Percentiles rank a stretch among this genome's conserved stretches.
Evolutionary conservation across 306 rosid genomes (phyloP).

Genomic region (Malus sylvestris): DNA sequence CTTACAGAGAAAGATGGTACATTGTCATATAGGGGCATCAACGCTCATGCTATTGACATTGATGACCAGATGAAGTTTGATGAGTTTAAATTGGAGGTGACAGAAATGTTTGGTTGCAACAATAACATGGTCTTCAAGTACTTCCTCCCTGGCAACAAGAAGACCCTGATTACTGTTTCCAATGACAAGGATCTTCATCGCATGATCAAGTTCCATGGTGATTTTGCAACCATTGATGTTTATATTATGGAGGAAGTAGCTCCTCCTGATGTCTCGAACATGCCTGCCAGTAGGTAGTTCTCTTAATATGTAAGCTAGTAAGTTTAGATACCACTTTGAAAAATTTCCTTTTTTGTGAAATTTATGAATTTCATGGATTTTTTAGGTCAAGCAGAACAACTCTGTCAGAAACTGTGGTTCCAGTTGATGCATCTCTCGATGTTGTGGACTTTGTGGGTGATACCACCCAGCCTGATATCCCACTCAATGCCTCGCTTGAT

Average conservation of each 20-base stretch:
- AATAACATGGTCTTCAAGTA: constrained; percentile 58
- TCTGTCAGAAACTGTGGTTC: constrained; percentile 74
- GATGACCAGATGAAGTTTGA: constrained; percentile 64
- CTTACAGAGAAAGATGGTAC: constrained; percentile 57
- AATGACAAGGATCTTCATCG: constrained; percentile 91
- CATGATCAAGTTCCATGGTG: constrained; percentile 76
- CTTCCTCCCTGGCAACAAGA: constrained; percentile 88
- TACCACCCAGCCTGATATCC: constrained; percentile 26
- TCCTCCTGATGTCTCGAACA: constrained; percentile 58
- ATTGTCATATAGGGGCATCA: constrained; percentile 63
- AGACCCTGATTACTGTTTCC: constrained; percentile 83
- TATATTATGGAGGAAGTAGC: constrained; percentile 56
- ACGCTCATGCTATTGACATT: constrained; percentile 87
- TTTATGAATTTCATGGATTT: constrained; percentile 16
- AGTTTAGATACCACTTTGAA: constrained; percentile 2
- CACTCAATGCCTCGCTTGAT: constrained; percentile 41
- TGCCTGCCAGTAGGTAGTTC: constrained; percentile 94
- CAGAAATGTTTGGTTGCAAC: constrained; percentile 64
- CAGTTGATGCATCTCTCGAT: constrained; percentile 36
- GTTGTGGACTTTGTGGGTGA: constrained; percentile 31
- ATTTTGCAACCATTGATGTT: constrained; percentile 54
- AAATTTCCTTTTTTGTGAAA: constrained; percentile 19
- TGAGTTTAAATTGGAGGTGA: constrained; percentile 69
- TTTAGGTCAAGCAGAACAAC: constrained; percentile 97
- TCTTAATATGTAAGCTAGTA: constrained; percentile 30